These are phyloP conservation scores for Zychaea mexicana DNA, from an alignment of 371 early-diverging fungal species.

Conservation along the genomic window DNA sequence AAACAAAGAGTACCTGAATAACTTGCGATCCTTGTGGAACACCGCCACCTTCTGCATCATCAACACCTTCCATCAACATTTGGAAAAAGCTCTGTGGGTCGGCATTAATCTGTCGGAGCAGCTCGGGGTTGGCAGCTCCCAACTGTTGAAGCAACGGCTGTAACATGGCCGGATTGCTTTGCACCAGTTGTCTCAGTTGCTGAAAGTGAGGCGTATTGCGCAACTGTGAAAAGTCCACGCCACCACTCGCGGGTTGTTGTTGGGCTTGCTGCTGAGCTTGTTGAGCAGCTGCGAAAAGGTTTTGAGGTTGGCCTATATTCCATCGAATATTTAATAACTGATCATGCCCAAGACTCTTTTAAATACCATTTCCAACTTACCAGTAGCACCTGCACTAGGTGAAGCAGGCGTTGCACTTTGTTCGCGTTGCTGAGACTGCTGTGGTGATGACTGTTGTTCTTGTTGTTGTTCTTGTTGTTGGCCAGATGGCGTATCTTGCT, in stretches of 20 bases:
- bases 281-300: slow-evolving; percentile 64
- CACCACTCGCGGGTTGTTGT: slow-evolving; percentile 22
- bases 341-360: not conserved
- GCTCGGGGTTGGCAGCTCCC: slow-evolving; percentile 83
- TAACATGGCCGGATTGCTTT: slow-evolving; percentile 84
- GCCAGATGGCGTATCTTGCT: too few relatives aligned
- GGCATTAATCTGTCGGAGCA: slow-evolving; percentile 74
- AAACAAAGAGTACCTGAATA: slow-evolving; percentile 80
- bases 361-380: not conserved
- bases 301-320: slow-evolving; percentile 40
- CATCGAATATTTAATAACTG: not conserved
- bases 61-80: slow-evolving; percentile 68
- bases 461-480: slow-evolving; percentile 14
- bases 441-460: not conserved
- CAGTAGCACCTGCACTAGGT: not conserved
- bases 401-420: not conserved
- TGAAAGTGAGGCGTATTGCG: slow-evolving; percentile 88
- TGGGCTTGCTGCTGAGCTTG: slow-evolving; percentile 42
- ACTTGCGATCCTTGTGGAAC: slow-evolving; percentile 54
- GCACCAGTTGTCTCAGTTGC: slow-evolving; percentile 86
- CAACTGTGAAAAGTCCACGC: slow-evolving; percentile 63
- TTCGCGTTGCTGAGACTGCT: slow-evolving; percentile 3
- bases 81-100: slow-evolving; percentile 86
- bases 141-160: slow-evolving; percentile 87
- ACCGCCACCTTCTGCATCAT: slow-evolving; percentile 56